Evolutionary conservation across 2,329 filamentous ascomycete species (phyloP), one percentile per base, ranked within the genome.

Genomic region (Gaeumannomyces sp.): DNA sequence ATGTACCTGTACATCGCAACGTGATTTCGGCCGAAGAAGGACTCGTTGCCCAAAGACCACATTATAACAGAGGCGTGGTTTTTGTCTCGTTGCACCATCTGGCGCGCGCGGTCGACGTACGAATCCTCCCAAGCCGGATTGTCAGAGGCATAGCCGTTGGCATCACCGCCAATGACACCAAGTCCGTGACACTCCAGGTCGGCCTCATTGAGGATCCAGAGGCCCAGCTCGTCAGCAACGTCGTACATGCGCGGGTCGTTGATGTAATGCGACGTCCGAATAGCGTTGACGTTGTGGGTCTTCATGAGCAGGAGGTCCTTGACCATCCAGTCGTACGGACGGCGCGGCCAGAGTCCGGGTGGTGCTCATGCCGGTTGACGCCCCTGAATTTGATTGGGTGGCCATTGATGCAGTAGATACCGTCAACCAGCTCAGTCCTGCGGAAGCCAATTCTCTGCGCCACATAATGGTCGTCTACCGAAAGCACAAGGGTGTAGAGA

Each of bases 331-430:
- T 87, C 83, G 8, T 84, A 73, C 0, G 87, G 0, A 90, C 86
- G 0, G 87, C 81, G 0, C 88, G 84, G 3, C 88, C 88, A 33
- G 81, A 81, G 29, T 76, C 75, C 0, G 87, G 86, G 69, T 91
- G 88, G 69, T 92, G 88, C 65, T 92, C 89, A 70, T 91, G 89
- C 22, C 88, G 78, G 72, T 91, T 91, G 22, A 86, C 84, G 22
- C 88, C 89, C 33, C 84, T 81, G 67, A 91, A 79, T 2, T 84
- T 79, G 62, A 91, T 80, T 1, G 83, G 77, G 33, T 79, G 78
- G 5, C 88, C 87, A 65, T 90, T 91, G 68, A 90, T 86, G 29
- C 79, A 79, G 68, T 89, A 78, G 59, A 88, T 73, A 0, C 86
- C 84, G 61, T 85, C 78, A 64, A 83, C 84, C 62, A 89, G 78